Evolutionary conservation across 345 rosid species (phyloP), one percentile per base, ranked within the genome.

Genomic region (Arabidopsis arenosa): DNA sequence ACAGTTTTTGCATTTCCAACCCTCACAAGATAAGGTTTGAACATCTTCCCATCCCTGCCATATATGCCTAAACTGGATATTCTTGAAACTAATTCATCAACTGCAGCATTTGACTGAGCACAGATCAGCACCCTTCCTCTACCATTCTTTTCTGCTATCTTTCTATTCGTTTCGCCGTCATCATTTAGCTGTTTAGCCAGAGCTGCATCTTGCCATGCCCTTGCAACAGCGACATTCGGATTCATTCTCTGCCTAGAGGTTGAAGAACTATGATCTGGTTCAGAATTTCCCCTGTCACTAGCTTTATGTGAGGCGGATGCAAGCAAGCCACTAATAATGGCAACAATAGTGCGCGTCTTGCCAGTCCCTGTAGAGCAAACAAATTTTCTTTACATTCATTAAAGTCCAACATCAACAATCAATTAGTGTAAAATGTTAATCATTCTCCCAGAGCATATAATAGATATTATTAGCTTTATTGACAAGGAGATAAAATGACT

Each of bases 101-200:
- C 98, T 41, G 98, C 98, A 62, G 98, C 98, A 86, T 94, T 94
- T 70, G 98, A 94, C 80, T 94, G 98, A 59, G 98, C 97, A 76
- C 98, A 94, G 64, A 94, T 79, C 59, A 94, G 84, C 71, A 94
- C 92, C 80, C 98, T 94, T 82, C 89, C 89, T 75, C 82, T 88
- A 17, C 75, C 66, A 75, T 81, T 84, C 74, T 70, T 78, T 79
- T 85, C 95, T 47, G 56, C 63, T 55, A 81, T 43, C 68, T 80
- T 86, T 83, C 74, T 79, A 40, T 77, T 76, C 54, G 70, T 81
- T 76, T 82, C 89, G 17, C 37, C 76, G 17, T 87, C 87, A 75
- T 86, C 90, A 76, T 81, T 82, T 63, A 90, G 70, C 73, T 92
- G 96, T 75, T 83, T 89, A 63, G 97, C 98, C 69, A 92, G 74